These are phyloP conservation scores for Ophiocordyceps camponoti-floridani DNA, from an alignment of 2,329 filamentous ascomycete genomes.

Conservation along the genomic window DNA sequence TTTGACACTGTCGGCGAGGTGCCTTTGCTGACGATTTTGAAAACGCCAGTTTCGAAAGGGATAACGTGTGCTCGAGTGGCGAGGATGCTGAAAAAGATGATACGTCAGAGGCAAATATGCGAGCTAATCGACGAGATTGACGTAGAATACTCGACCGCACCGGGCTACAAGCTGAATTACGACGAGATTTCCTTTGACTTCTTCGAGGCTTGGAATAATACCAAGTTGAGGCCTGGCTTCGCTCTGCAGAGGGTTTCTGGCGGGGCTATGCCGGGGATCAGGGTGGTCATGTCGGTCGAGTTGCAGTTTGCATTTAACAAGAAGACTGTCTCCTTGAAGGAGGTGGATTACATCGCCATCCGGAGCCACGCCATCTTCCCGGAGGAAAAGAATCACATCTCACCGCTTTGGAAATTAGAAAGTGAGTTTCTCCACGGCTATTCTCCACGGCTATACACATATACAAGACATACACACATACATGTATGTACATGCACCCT, in stretches of 20 bases:
- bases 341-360: not conserved
- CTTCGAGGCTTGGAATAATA: not conserved
- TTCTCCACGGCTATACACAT: too few relatives aligned
- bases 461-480: too few relatives aligned
- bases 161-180: not conserved
- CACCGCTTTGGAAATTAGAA: too few relatives aligned
- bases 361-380: not conserved
- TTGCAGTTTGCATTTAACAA: not conserved
- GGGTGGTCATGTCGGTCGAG: not conserved
- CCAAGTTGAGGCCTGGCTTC: not conserved
- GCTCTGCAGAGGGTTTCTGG: not conserved
- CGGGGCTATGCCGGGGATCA: not conserved
- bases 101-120: not conserved
- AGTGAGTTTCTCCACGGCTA: not conserved
- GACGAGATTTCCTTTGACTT: not conserved
- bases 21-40: too few relatives aligned
- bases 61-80: not conserved
- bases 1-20: too few relatives aligned
- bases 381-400: too few relatives aligned
- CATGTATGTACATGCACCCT: too few relatives aligned
- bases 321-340: not conserved
- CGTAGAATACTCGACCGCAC: not conserved
- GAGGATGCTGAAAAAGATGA: not conserved
- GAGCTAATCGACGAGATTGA: not conserved
- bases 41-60: not conserved